Evolutionary conservation across 164 flowering plant species (phyloP).

Genomic region (Euptelea pleiosperma): DNA sequence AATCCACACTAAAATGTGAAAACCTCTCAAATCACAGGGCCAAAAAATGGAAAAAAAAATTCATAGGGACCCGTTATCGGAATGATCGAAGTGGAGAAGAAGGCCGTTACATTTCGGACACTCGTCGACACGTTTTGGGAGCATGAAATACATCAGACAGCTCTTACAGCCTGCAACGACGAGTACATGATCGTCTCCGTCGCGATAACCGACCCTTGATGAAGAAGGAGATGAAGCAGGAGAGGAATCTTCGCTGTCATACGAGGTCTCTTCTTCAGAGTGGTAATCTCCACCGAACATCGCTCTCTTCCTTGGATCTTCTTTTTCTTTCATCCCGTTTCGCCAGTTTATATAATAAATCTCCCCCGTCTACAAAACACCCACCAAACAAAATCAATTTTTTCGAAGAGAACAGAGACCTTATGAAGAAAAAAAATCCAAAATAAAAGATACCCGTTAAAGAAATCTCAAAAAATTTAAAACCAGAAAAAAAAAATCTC

Average conservation of each 20-base stretch:
- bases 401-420: not conserved
- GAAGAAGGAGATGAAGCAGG: conserved; percentile 38
- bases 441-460: not conserved
- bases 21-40: not conserved
- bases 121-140: conserved; percentile 56
- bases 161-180: conserved; percentile 86
- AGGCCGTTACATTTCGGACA: conserved; percentile 74
- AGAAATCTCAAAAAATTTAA: not conserved
- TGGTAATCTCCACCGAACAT: conserved; percentile 28
- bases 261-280: conserved; percentile 41
- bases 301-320: conserved; percentile 57
- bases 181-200: conserved; percentile 22
- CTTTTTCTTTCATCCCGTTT: conserved; percentile 63
- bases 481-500: too few species aligned
- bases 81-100: conserved; percentile 62
- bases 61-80: conserved; percentile 21
- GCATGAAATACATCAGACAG: conserved; percentile 83
- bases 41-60: not conserved
- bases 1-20: not conserved
- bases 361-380: conserved; percentile 72
- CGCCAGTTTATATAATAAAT: conserved; percentile 81
- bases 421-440: not conserved
- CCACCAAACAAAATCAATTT: not conserved
- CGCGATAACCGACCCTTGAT: conserved; percentile 11
- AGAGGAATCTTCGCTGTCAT: conserved; percentile 51